Evolutionary conservation across 1,139 yeast genomes (phyloP).

Genomic region (Arxiozyma slooffiae): DNA sequence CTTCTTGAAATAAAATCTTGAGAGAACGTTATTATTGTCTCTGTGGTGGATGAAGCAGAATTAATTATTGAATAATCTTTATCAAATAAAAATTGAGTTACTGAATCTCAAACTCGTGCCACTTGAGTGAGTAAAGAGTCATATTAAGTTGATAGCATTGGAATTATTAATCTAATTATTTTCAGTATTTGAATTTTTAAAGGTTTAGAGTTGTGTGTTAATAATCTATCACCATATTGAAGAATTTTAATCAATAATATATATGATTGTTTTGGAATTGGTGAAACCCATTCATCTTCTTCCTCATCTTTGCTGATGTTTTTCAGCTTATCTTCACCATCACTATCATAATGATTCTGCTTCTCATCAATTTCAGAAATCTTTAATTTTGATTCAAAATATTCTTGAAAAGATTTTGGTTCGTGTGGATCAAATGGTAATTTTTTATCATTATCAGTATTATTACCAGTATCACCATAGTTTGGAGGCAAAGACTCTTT

Average conservation of each 20-base stretch:
- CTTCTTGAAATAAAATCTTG: conserved; percentile 46
- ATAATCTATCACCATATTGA: conserved; percentile 57
- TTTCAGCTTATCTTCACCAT: conserved; percentile 6
- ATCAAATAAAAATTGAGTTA: conserved; percentile 35
- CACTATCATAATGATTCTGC: conserved; percentile 21
- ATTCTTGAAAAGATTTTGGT: conserved; percentile 24
- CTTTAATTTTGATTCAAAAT: conserved; percentile 21
- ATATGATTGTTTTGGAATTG: conserved; percentile 52
- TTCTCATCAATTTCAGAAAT: conserved; percentile 19
- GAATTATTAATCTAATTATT: conserved; percentile 43
- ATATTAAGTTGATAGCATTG: conserved; percentile 54
- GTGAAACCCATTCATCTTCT: conserved; percentile 47
- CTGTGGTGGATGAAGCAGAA: conserved; percentile 33
- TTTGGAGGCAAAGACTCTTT: conserved; percentile 4
- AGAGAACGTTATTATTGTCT: conserved; percentile 34
- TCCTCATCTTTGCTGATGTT: conserved; percentile 7
- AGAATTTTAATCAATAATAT: conserved; percentile 50
- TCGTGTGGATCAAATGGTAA: conserved; percentile 12
- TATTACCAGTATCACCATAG: neutral
- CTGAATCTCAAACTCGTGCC: conserved; percentile 60
- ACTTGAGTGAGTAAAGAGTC: conserved; percentile 54
- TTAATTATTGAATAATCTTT: conserved; percentile 33
- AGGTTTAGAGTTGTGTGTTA: conserved; percentile 56
- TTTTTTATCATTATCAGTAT: conserved; percentile 9
- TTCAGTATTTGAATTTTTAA: conserved; percentile 49